Base-by-base conservation (phyloP, 1,139 yeast genomes). In the Nakaseomyces nivariensis region DNA sequence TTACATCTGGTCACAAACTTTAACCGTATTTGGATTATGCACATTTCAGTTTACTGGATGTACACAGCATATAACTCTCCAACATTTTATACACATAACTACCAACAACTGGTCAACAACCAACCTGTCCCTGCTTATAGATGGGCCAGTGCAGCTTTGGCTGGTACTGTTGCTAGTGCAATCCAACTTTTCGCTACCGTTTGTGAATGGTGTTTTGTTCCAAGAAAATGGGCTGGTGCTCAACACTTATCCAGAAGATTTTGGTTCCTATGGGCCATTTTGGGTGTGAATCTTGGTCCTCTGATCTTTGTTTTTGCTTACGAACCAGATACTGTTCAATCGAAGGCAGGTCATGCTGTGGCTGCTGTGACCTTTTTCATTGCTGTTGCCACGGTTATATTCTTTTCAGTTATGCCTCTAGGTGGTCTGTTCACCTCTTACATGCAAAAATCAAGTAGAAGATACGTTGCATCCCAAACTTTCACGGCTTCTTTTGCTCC, bases 141-240 rank as follows among this genome's bases (percentile, higher is more conserved):
- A 69, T 92, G 96, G 96, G 90, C 97, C 53, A 77, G 95, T 48
- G 83, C 83, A 58, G 95, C 95, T 50, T 75, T 90, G 63, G 98
- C 94, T 71, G 98, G 98, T 76, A 71, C 85, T 49, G 76, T 92
- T 62, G 97, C 97, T 50, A 72, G 82, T 52, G 63, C 78, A 49
- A 79, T 92, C 64, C 96, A 92, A 73, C 78, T 92, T 55, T 60
- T 79, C 53, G 98, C 98, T 47, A 92, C 98, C 22, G 54, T 88
- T 48, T 81, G 87, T 63, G 98, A 92, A 72, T 92, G 97, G 97
- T 76, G 83, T 68, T 92, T 88, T 66, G 98, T 92, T 56, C 98
- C 98, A 56, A 82, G 98, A 72, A 81, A 84, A 62, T 92, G 97
- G 97, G 95, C 97, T 31, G 98, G 98, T 71, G 97, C 97, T 69